A percentile compares a stretch with the other conserved stretches of the same genome.
These are phyloP conservation scores for Kodamaea lidongshanica DNA, from an alignment of 805 yeast genomes.

Conservation along the genomic window DNA sequence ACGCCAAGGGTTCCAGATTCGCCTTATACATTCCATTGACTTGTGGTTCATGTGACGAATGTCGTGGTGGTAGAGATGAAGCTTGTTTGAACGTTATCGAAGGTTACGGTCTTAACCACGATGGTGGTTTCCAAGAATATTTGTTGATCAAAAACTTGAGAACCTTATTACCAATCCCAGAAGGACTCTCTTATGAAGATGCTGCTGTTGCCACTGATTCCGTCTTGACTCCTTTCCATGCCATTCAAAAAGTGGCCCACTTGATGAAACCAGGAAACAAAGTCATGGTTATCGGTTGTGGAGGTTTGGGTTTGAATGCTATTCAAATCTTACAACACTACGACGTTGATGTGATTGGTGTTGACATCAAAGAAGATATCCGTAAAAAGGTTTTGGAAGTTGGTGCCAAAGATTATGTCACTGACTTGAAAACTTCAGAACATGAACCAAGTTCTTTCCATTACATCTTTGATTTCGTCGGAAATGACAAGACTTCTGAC, in stretches of 20 bases:
- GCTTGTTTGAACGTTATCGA: constrained; percentile 16
- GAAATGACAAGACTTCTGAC: constrained; percentile 27
- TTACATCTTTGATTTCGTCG: constrained; percentile 34
- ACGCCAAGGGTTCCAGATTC: constrained; percentile 25
- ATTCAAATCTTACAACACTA: constrained; percentile 31
- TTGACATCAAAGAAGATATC: constrained; percentile 27
- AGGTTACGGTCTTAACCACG: constrained; percentile 32
- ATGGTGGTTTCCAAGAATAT: constrained; percentile 40
- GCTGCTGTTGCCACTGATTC: constrained; percentile 41
- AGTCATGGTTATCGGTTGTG: constrained; percentile 35
- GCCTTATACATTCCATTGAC: constrained; percentile 23
- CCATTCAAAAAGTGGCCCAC: constrained; percentile 30
- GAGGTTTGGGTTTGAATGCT: constrained; percentile 40
- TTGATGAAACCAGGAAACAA: constrained; percentile 27
- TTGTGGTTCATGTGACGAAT: constrained; percentile 31
- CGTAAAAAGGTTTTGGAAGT: constrained; percentile 20
- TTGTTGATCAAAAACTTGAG: constrained; percentile 30
- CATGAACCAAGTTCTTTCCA: constrained; percentile 33
- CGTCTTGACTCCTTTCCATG: constrained; percentile 38
- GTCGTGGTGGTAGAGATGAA: constrained; percentile 32
- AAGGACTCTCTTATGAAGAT: constrained; percentile 29
- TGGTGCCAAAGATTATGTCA: constrained; percentile 40
- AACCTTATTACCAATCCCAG: constrained; percentile 34
- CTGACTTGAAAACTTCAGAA: constrained; percentile 20
- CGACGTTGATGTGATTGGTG: constrained; percentile 29